Evolutionary conservation across 2,329 filamentous ascomycete genomes (phyloP).

Genomic region (Pseudocercospora eumusae): DNA sequence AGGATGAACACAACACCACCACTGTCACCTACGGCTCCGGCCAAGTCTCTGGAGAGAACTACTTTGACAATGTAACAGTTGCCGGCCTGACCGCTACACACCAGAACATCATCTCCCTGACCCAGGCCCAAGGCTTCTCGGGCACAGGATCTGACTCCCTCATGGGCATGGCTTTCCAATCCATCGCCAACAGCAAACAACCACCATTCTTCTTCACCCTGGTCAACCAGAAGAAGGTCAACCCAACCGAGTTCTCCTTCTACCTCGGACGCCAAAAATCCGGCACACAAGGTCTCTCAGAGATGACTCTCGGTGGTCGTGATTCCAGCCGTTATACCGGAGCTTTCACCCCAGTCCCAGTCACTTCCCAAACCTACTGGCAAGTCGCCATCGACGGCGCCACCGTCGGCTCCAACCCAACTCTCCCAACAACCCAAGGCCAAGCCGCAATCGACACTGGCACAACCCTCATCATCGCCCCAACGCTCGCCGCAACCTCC

Average conservation of each 20-base stretch:
- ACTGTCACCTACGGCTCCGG: slow-evolving; percentile 33
- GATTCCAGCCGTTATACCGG: slow-evolving; percentile 31
- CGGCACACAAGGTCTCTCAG: slow-evolving; percentile 28
- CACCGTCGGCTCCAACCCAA: slow-evolving; percentile 16
- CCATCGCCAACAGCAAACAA: slow-evolving; percentile 27
- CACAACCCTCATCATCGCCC: slow-evolving; percentile 40
- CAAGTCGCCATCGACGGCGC: slow-evolving; percentile 33
- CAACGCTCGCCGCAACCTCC: slow-evolving; percentile 34
- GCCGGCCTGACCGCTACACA: slow-evolving; percentile 29
- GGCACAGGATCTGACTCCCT: slow-evolving; percentile 29
- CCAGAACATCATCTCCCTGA: slow-evolving; percentile 34
- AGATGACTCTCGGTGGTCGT: slow-evolving; percentile 34
- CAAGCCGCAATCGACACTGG: slow-evolving; percentile 35
- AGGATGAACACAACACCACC: slow-evolving; percentile 31
- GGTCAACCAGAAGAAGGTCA: slow-evolving; percentile 30
- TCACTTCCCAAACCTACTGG: slow-evolving; percentile 34
- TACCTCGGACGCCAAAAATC: slow-evolving; percentile 32
- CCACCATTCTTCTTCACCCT: slow-evolving; percentile 35
- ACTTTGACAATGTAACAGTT: slow-evolving; percentile 32
- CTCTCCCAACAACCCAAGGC: slow-evolving; percentile 22
- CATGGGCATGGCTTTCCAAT: slow-evolving; percentile 30
- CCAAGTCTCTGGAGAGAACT: slow-evolving; percentile 32
- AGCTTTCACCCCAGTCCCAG: slow-evolving; percentile 30
- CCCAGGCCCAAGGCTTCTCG: slow-evolving; percentile 31
- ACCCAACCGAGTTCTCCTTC: slow-evolving; percentile 35